These are phyloP conservation scores for Coniella lustricola DNA, from an alignment of 2,329 filamentous ascomycete species.

Conservation along the genomic window DNA sequence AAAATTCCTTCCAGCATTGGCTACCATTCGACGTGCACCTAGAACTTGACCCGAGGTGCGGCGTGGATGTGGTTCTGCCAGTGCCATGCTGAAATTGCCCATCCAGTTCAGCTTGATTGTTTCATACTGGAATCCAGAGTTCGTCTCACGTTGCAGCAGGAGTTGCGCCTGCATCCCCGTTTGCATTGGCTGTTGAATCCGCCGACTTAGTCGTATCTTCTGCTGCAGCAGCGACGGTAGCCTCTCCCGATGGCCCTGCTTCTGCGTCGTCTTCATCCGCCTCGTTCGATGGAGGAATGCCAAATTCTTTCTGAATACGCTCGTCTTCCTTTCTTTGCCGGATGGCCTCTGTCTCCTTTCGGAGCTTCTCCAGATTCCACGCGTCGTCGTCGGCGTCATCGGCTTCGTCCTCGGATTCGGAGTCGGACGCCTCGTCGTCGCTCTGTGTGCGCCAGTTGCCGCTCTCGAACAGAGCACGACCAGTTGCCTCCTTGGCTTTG, in stretches of 20 bases:
- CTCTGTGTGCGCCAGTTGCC: slow-evolving; percentile 76
- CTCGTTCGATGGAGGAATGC: slow-evolving; percentile 16
- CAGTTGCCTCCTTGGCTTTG: slow-evolving; percentile 90
- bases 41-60: slow-evolving; percentile 14
- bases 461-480: slow-evolving; percentile 90
- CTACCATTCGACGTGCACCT: slow-evolving; percentile 15
- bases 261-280: slow-evolving; percentile 15
- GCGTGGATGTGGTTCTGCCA: slow-evolving; percentile 3
- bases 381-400: slow-evolving; percentile 44
- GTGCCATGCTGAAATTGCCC: slow-evolving; percentile 8
- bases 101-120: slow-evolving; percentile 2
- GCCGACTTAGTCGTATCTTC: background rate
- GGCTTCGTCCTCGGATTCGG: slow-evolving; percentile 59
- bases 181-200: background rate
- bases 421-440: slow-evolving; percentile 49
- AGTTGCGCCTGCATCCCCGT: slow-evolving; percentile 2
- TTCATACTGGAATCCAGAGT: background rate
- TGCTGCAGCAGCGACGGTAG: background rate
- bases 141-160: slow-evolving; percentile 12
- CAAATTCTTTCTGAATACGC: slow-evolving; percentile 35
- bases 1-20: background rate
- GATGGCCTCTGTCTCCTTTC: slow-evolving; percentile 75
- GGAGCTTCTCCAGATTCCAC: slow-evolving; percentile 78
- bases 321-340: slow-evolving; percentile 74
- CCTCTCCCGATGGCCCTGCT: background rate